Base-by-base conservation (phyloP, 495 filamentous ascomycete species). In the Antarctomyces pellizariae region DNA sequence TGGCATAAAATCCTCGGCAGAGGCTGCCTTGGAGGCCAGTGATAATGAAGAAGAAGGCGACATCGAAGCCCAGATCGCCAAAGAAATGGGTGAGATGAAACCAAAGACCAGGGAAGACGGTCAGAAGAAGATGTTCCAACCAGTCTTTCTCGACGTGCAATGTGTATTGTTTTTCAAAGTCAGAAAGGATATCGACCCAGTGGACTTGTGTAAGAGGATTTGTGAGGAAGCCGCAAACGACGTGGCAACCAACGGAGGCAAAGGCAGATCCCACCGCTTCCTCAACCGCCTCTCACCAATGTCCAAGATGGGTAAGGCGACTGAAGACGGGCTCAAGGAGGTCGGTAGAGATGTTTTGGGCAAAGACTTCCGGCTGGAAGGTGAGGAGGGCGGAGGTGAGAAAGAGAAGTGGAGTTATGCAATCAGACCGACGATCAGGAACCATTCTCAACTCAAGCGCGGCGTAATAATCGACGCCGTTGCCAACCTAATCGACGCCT, bases 271-370 rank as follows among this genome's bases (percentile, higher is more conserved):
- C 33, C 66, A 62, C 34, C 67, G 78, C 29, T 91, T 65, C 41
- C 59, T 83, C 15, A 83, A 86, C 46, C 61, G 89, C 32, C 53
- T 99, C 37, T 89, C 78, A 10, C 86, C 86, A 2, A 59, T 91
- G 31, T 67, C 57, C 3, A 46, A 59, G 10, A 75, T 74, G 24
- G 74, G 64, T 1, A 90, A 79, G 47, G 80, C 82, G 10, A 73
- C 72, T 8, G 67, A 73, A 37, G 59, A 70, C 23, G 79, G 78
- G 5, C 26, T 95, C 3, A 64, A 67, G 14, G 70, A 69, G 28
- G 62, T 91, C 17, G 71, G 71, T 1, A 58, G 49, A 42, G 50
- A 66, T 32, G 78, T 83, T 15, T 55, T 95, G 10, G 50, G 54
- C 25, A 60, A 67, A 17, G 59, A 75, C 38, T 97, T 97, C 42